Evolutionary conservation across 768 basidiomycete species (phyloP).

Genomic region (Neoboletus magnificus): DNA sequence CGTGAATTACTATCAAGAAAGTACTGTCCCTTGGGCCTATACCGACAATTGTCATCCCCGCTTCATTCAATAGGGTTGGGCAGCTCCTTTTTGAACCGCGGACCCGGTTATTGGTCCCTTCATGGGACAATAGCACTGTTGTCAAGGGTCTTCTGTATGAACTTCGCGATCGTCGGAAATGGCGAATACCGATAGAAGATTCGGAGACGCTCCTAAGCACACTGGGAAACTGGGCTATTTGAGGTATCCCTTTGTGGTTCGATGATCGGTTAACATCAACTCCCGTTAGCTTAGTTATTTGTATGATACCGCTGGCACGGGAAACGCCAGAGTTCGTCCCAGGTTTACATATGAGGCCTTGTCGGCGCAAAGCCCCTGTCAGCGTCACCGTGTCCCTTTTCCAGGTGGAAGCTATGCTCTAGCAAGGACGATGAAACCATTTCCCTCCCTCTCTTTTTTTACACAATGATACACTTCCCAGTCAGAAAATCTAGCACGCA

Average conservation of each 20-base stretch:
- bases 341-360: background rate
- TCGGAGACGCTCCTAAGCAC: background rate
- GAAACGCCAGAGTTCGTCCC: background rate
- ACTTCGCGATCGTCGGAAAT: background rate
- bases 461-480: background rate
- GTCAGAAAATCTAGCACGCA: background rate
- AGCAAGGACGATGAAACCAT: background rate
- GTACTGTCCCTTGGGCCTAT: background rate
- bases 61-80: background rate
- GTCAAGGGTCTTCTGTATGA: background rate
- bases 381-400: background rate
- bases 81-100: too few species aligned
- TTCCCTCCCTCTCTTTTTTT: background rate
- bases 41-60: background rate
- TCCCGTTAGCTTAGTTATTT: background rate
- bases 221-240: background rate
- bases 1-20: background rate
- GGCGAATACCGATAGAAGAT: background rate
- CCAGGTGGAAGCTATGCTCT: background rate
- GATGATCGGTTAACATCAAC: background rate
- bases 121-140: background rate
- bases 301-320: background rate
- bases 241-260: conserved; percentile 3
- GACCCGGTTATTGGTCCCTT: background rate
- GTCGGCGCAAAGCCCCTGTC: background rate